Evolutionary conservation across 805 yeast genomes (phyloP).

Genomic region (Hagleromyces aurorensis): DNA sequence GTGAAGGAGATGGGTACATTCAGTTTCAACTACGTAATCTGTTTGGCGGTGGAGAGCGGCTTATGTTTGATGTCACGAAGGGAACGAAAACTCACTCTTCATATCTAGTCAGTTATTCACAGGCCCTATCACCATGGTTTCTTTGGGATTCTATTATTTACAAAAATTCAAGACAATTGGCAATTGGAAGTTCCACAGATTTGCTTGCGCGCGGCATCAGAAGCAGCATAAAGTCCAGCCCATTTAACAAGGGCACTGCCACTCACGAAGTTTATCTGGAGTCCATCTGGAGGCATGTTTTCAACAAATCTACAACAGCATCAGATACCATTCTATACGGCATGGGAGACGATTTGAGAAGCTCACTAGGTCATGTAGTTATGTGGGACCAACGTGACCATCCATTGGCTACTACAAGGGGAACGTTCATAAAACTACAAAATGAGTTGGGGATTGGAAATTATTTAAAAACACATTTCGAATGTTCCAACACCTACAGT

Average conservation of each 20-base stretch:
- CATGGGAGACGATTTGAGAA: slow-evolving; percentile 58
- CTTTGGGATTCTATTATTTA: slow-evolving; percentile 44
- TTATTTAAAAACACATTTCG: slow-evolving; percentile 27
- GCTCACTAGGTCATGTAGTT: slow-evolving; percentile 38
- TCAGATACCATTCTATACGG: slow-evolving; percentile 48
- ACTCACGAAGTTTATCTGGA: slow-evolving; percentile 46
- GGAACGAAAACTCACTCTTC: slow-evolving; percentile 56
- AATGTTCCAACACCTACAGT: slow-evolving; percentile 22
- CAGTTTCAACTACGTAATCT: slow-evolving; percentile 56
- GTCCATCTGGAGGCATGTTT: slow-evolving; percentile 36
- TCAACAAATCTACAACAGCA: slow-evolving; percentile 38
- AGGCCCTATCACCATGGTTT: slow-evolving; percentile 46
- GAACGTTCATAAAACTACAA: slow-evolving; percentile 33
- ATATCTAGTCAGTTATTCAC: slow-evolving; percentile 42
- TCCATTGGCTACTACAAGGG: slow-evolving; percentile 39
- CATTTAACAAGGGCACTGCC: slow-evolving; percentile 12
- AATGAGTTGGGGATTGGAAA: slow-evolving; percentile 37
- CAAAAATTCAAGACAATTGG: slow-evolving; percentile 45
- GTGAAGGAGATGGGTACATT: slow-evolving; percentile 92
- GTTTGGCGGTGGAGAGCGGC: slow-evolving; percentile 61
- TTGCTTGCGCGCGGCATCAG: slow-evolving; percentile 39
- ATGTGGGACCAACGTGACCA: slow-evolving; percentile 37
- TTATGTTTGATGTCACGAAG: slow-evolving; percentile 47
- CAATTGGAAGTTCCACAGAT: slow-evolving; percentile 38
- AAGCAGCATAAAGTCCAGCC: slow-evolving; percentile 18